Base-by-base conservation (phyloP, 768 basidiomycete genomes). In the Tulasnella sp. region DNA sequence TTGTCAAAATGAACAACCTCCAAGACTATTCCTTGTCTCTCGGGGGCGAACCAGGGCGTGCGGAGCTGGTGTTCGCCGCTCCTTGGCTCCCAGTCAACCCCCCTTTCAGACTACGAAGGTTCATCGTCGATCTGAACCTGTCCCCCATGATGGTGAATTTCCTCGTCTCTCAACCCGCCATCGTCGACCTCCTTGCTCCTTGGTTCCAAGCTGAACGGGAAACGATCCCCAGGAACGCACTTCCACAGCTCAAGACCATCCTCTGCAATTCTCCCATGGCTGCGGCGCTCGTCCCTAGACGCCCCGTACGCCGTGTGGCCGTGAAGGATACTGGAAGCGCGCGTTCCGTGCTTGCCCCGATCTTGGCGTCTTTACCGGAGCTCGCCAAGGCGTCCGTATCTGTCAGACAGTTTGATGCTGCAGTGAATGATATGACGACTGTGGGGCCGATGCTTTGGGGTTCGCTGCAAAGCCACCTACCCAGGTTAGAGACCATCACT, bases 111-210 rank as follows among this genome's bases (percentile, higher is more conserved):
- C 56, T 58, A 2, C 56, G 56, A 17, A 43, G 56, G 19, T 58
- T 58, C 46, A 58, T 31, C 44, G 56, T 58, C 12, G 45, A 58
- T 45, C 46, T 58, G 11, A 58, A 58, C 25, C 27, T 49, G 10
- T 58, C 56, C 12, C 22, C 45, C 17, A 11, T 27, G 9, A 58
- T 58, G 45, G 24, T 46, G 2, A 21, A n/a, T 24, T 58, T 58
- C 48, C 56, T 58, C 45, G 46, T 27, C 9, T 48, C 44, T 15
- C 56, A 58, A 44, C 24, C 56, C 8, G n/a, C 43, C 45, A 58
- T 58, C 44, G 30, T 34, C 25, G 56, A 58, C 27, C 56, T 58
- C 22, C 56, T 58, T n/a, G 56, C 56, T 24, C 56, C 56, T 1
- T 38, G 29, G 2, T 58, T 58, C 31, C 51, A 52, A 22, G 34